Base-by-base conservation (phyloP, 2,329 filamentous ascomycete genomes). In the Diaporthe batatas region DNA sequence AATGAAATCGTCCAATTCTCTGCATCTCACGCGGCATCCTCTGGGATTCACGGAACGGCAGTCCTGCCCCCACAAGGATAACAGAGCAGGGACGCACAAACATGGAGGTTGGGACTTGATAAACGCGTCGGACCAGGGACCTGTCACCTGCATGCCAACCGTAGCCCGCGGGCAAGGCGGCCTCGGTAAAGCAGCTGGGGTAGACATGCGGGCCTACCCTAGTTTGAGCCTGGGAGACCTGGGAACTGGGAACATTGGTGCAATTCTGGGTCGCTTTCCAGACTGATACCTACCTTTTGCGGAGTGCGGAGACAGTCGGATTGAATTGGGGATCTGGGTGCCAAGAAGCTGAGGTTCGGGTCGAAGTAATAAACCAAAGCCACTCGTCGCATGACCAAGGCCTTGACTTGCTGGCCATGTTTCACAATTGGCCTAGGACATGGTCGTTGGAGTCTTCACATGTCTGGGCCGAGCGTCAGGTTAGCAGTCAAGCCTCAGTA, bases 341-440 rank as follows among this genome's bases (percentile, higher is more conserved):
- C 58, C 58, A 64, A 64, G 58, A 64, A 25, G 39, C 39, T n/a
- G 10, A 62, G 23, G 12, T 62, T 62, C 39, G 36, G 58, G 58
- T 47, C 39, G 58, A 47, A 32, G 42, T 47, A n/a, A n/a, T n/a
- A 8, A 25, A 44, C 55, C 57, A 62, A 62, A 23, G 14, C 57
- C 36, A 62, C 23, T 44, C 23, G 8, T 44, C 57, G 7, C 39
- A 62, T 42, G 21, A 42, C 18, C 10, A 25, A n/a, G 34, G 7
- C 55, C 57, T 32, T 12, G 8, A 32, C 16, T 44, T n/a, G 16
- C 47, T 44, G 39, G 14, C 39, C 58, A 25, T 64, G 58, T 64
- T 64, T 64, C 58, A 64, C 10, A n/a, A 47, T 32, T 25, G 6
- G n/a, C 8, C n/a, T 49, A 32, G 47, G 59, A 21, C 25, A 64